Conservation (phyloP, 2,329 filamentous ascomycete genomes). For the Cladosporium austrohemisphaericum region DNA sequence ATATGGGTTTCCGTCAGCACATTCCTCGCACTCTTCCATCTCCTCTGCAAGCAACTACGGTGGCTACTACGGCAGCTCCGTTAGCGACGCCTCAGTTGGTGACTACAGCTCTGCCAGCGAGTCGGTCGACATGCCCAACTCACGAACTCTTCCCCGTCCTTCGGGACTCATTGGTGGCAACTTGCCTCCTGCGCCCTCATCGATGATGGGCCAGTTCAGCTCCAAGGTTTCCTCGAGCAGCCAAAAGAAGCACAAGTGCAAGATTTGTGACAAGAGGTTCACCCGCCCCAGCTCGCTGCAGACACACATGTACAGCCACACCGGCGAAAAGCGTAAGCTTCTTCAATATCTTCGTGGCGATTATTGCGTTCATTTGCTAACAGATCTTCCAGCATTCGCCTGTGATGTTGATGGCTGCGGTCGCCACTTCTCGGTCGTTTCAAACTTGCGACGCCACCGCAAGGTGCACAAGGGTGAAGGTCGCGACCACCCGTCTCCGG, state of each 20-base stretch:
- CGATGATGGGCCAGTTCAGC: slow-evolving; percentile 98
- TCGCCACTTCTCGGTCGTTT: slow-evolving; percentile 94
- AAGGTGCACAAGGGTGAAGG: slow-evolving; percentile 87
- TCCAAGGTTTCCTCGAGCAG: slow-evolving; percentile 94
- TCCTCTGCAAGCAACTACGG: slow-evolving; percentile 77
- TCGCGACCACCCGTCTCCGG: slow-evolving; percentile 44
- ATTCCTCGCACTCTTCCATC: slow-evolving; percentile 85
- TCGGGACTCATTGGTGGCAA: slow-evolving; percentile 60
- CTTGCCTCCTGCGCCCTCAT: slow-evolving; percentile 79
- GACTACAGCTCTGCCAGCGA: slow-evolving; percentile 94
- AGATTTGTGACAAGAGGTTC: slow-evolving; percentile 96
- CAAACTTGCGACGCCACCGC: slow-evolving; percentile 87
- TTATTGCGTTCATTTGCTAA: slow-evolving; percentile 22
- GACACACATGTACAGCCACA: slow-evolving; percentile 98
- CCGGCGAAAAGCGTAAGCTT: slow-evolving; percentile 96
- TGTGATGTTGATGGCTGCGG: slow-evolving; percentile 95
- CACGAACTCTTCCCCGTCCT: slow-evolving; percentile 78
- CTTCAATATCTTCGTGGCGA: not conserved
- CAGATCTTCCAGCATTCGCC: slow-evolving; percentile 65
- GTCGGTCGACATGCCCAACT: slow-evolving; percentile 71
- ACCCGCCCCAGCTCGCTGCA: slow-evolving; percentile 90
- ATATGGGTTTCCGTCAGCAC: slow-evolving; percentile 83
- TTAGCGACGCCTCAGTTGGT: slow-evolving; percentile 74
- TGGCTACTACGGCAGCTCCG: slow-evolving; percentile 79
- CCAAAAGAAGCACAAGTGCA: slow-evolving; percentile 99